Conservation (phyloP, 2,329 filamentous ascomycete species). For the Metarhizium album region DNA sequence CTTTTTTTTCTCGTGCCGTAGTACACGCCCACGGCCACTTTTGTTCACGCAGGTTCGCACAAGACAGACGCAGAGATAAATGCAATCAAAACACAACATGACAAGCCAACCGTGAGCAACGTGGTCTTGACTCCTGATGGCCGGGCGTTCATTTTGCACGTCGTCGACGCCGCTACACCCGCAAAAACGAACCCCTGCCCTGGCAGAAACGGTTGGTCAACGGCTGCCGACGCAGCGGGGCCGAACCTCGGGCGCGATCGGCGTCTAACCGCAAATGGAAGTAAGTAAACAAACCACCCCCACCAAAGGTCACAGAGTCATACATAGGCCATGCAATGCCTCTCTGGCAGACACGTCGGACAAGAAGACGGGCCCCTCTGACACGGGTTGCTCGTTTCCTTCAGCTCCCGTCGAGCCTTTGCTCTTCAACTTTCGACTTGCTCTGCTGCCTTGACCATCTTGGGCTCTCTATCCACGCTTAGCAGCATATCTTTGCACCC, state of each 20-base stretch:
- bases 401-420: background rate
- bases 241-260: slow-evolving; percentile 10
- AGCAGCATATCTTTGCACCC: background rate
- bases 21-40: background rate
- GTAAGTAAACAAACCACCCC: slow-evolving; percentile 35
- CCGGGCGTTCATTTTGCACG: background rate
- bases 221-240: slow-evolving; percentile 14
- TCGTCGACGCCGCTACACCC: no score
- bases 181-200: background rate
- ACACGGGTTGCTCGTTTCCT: slow-evolving; percentile 1
- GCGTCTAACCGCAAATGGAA: slow-evolving; percentile 29
- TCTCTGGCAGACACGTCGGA: background rate
- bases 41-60: background rate
- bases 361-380: background rate
- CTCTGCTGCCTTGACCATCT: background rate
- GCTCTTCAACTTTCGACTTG: background rate
- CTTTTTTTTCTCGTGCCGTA: no score
- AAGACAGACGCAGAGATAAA: no score
- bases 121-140: background rate
- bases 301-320: no score
- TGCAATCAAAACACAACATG: background rate
- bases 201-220: slow-evolving; percentile 16
- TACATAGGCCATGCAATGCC: no score
- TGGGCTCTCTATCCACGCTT: background rate
- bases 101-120: background rate